Base-by-base conservation (phyloP, 1,139 yeast species). In the Candida mesenterica region DNA sequence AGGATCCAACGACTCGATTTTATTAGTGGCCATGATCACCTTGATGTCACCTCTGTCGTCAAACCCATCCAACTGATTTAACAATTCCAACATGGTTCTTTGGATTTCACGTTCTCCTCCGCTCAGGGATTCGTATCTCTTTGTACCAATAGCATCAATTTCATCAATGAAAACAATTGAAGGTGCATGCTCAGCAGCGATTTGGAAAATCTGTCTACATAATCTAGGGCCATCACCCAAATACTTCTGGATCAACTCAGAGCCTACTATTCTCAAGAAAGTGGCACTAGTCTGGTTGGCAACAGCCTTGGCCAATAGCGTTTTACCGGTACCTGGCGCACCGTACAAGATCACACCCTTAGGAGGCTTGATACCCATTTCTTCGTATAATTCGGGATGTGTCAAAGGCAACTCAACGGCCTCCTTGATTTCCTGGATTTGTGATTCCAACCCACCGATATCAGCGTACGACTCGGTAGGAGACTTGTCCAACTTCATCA, bases 281-380 rank as follows among this genome's bases (percentile, higher is more conserved):
- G 97, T 89, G 5, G 98, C 98, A 44, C 95, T 82, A 1, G 98
- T 92, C 55, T 90, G 97, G 61, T 92, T 92, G 5, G 99, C 99
- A 36, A 94, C 98, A 0, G 99, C 99, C 62, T 92, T 94, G 14
- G 97, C 98, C 51, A 94, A 72, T 46, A 94, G 68, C 0, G 99
- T 94, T 62, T 94, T 94, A 56, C 99, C 99, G 1, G 98, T 94
- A 61, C 99, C 99, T 23, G 99, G 99, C 0, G 97, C 96, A 51
- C 99, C 99, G 58, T 94, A 94, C 43, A 94, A 73, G 51, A 94
- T 90, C 38, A 94, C 98, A 65, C 99, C 99, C 68, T 92, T 92
- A 34, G 99, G 99, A 6, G 98, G 98, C 55, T 90, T 89, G 58
- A 94, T 92, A 49, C 99, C 99, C 97, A 94, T 92, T 65, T 92